Base-by-base conservation (phyloP, 2,329 filamentous ascomycete genomes). In the Fulvia fulva region DNA sequence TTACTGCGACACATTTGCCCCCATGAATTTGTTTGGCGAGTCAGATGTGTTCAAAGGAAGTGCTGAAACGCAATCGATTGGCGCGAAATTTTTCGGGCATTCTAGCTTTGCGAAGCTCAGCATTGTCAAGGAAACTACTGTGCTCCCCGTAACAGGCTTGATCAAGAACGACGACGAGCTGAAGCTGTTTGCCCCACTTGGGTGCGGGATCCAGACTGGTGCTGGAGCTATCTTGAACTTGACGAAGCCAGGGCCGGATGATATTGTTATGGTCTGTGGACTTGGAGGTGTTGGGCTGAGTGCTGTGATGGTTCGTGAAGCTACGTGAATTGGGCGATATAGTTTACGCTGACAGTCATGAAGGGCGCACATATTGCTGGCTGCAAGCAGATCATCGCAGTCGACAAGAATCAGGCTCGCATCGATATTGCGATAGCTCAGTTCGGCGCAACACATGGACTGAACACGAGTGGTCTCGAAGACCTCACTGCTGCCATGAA, bases 371-470 rank as follows among this genome's bases (percentile, higher is more conserved):
- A 55, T 12, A 63, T 64, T 9, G 64, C 66, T 45, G 70, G 67
- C 5, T 70, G 67, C 44, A 65, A 66, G 19, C 67, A 65, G 1
- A 74, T 77, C 55, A 74, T 77, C 21, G 75, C 67, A 1, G 67
- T 77, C 2, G 75, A 77, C 57, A 63, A 65, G 23, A 61, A 74
- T 1, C 53, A 68, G 25, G 62, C 61, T 7, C 69, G 75, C 1
- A 68, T 77, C 0, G 63, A 70, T n/a, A 60, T 75, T 5, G 75
- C 74, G 0, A 72, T 67, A 47, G 58, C 67, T 11, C 52, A 60
- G 19, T 64, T 77, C 11, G 76, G 75, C 3, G 75, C 74, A 7
- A 77, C 75, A 0, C 69, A 77, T 51, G 65, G 65, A 0, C 70
- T 77, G 34, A 66, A 77, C 55, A 76, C 74, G 0, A 65, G 65